Conservation (phyloP, 805 yeast species). For the Clavispora phyllophila region DNA sequence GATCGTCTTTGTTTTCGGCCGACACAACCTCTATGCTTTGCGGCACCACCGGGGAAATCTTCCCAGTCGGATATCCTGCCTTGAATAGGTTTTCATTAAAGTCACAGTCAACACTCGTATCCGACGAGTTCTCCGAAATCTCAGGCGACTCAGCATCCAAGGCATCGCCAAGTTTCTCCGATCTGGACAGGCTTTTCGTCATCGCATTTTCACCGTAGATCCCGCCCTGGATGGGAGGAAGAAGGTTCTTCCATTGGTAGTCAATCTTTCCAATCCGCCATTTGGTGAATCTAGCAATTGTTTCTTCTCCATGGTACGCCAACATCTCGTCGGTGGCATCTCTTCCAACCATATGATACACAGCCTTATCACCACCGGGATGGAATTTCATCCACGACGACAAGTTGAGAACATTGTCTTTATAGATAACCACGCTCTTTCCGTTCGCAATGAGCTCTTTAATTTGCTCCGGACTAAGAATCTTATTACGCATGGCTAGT, state of each 20-base stretch:
- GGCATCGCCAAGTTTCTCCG: slow-evolving; percentile 3
- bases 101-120: slow-evolving; percentile 7
- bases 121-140: slow-evolving; percentile 9
- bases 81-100: slow-evolving; percentile 1
- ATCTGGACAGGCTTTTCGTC: background rate
- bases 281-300: slow-evolving; percentile 44
- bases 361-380: slow-evolving; percentile 88
- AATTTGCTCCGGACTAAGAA: slow-evolving; percentile 33
- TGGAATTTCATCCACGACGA: slow-evolving; percentile 68
- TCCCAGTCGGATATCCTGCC: slow-evolving; percentile 38
- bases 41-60: slow-evolving; percentile 49
- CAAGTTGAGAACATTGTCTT: slow-evolving; percentile 55
- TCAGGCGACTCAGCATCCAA: slow-evolving; percentile 7
- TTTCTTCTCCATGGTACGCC: slow-evolving; percentile 68
- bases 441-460: slow-evolving; percentile 62
- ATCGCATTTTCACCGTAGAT: slow-evolving; percentile 13
- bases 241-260: slow-evolving; percentile 62
- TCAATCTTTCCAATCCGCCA: slow-evolving; percentile 66
- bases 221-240: slow-evolving; percentile 91
- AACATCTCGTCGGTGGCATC: slow-evolving; percentile 91
- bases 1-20: slow-evolving; percentile 24
- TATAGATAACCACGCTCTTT: slow-evolving; percentile 62
- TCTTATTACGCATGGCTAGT: slow-evolving; percentile 5
- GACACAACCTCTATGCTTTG: slow-evolving; percentile 39
- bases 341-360: slow-evolving; percentile 78